Evolutionary conservation across 306 rosid species (phyloP).

Genomic region (Styphnolobium japonicum): DNA sequence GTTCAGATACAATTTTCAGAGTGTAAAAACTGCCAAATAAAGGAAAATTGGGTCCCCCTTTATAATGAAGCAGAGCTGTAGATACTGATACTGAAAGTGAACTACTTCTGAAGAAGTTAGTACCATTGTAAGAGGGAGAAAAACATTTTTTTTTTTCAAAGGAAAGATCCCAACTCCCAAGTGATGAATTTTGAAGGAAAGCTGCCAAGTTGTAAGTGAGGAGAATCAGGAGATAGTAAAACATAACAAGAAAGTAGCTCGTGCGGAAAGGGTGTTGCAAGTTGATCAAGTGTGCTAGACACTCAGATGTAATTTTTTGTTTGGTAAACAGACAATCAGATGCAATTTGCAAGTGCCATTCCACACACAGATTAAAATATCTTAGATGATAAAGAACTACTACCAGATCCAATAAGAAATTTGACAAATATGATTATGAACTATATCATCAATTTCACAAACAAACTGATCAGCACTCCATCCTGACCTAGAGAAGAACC

Average conservation of each 20-base stretch:
- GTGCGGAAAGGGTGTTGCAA: neutral
- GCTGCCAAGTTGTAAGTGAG: neutral
- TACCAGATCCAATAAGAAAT: slow-evolving; percentile 35
- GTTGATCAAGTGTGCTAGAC: slow-evolving; percentile 14
- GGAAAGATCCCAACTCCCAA: slow-evolving; percentile 4
- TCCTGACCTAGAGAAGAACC: slow-evolving; percentile 58
- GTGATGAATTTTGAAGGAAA: slow-evolving; percentile 17
- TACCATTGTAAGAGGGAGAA: neutral
- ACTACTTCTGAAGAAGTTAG: slow-evolving; percentile 13
- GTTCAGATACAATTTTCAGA: neutral
- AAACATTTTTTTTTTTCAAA: neutral
- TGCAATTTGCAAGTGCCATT: slow-evolving; percentile 17
- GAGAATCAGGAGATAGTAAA: neutral
- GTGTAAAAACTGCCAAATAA: neutral
- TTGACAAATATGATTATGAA: slow-evolving; percentile 50
- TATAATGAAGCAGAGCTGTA: slow-evolving; percentile 10
- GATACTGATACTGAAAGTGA: slow-evolving; percentile 1
- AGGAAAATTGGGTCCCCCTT: slow-evolving; percentile 3
- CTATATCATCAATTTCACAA: slow-evolving; percentile 62
- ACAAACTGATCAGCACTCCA: slow-evolving; percentile 66
- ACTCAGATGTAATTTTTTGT: too few species aligned
- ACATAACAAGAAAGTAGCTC: slow-evolving; percentile 9
- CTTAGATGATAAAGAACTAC: slow-evolving; percentile 28
- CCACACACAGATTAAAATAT: slow-evolving; percentile 31
- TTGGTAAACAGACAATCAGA: too few species aligned